These are phyloP conservation scores for Scedosporium dehoogii DNA, from an alignment of 2,329 filamentous ascomycete species.

Conservation along the genomic window DNA sequence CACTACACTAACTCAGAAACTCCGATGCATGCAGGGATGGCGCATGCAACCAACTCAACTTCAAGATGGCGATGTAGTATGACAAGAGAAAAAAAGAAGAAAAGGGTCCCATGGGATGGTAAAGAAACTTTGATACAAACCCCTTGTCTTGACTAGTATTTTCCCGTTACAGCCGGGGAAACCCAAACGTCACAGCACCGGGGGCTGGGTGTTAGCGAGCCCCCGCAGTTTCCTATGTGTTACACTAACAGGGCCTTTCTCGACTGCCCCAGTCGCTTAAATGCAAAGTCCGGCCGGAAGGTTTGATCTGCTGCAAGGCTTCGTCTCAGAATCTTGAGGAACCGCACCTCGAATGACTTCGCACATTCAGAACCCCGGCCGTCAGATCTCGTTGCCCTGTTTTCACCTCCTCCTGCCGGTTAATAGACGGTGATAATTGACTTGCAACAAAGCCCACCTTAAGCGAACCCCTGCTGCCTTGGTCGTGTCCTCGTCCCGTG, in stretches of 20 bases:
- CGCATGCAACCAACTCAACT: background rate
- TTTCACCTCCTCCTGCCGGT: background rate
- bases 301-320: constrained; percentile 5
- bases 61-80: background rate
- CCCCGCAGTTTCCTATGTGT: background rate
- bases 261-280: background rate
- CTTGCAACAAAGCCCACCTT: background rate
- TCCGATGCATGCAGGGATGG: constrained; percentile 1
- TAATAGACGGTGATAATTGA: background rate
- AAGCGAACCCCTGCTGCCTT: background rate
- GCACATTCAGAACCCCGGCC: background rate
- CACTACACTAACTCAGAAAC: background rate
- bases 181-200: background rate
- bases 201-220: background rate
- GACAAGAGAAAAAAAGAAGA: background rate
- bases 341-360: background rate
- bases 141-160: constrained; percentile 3
- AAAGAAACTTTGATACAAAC: constrained; percentile 6
- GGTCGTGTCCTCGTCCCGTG: background rate
- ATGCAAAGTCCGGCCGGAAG: background rate
- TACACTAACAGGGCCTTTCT: background rate
- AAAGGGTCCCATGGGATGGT: background rate
- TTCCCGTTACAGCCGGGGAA: constrained; percentile 1
- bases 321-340: constrained; percentile 1
- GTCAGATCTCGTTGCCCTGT: background rate